These are phyloP conservation scores for Talaromyces sp. DNA, from an alignment of 2,329 filamentous ascomycete species.

Conservation along the genomic window DNA sequence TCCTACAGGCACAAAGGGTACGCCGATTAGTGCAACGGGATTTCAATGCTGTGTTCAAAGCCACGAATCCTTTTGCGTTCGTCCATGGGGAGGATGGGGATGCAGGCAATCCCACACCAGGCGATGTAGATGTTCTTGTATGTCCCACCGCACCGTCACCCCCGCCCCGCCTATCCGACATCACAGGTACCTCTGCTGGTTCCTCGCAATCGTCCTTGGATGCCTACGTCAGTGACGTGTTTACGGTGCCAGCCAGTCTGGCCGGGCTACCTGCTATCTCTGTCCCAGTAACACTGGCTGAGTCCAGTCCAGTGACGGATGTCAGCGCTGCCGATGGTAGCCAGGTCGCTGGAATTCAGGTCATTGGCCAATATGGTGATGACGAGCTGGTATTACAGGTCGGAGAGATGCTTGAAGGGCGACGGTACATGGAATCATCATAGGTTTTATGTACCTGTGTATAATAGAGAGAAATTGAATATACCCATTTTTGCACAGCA, in stretches of 20 bases:
- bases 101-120: conserved; percentile 3
- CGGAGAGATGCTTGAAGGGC: conserved; percentile 39
- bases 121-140: conserved; percentile 76
- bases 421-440: conserved; percentile 25
- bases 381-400: conserved; percentile 46
- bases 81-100: conserved; percentile 6
- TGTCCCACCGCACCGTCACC: conserved; percentile 82
- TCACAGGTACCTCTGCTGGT: conserved; percentile 42
- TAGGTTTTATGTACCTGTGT: neutral
- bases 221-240: conserved; percentile 88
- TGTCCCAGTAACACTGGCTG: conserved; percentile 63
- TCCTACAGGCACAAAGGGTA: conserved; percentile 88
- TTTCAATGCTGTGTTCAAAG: conserved; percentile 77
- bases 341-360: conserved; percentile 45
- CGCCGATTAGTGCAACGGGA: conserved; percentile 81
- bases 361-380: conserved; percentile 53
- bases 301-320: conserved; percentile 5
- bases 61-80: conserved; percentile 67
- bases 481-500: neutral
- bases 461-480: neutral
- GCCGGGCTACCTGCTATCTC: conserved; percentile 89
- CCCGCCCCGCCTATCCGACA: conserved; percentile 65
- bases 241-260: conserved; percentile 91
- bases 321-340: conserved; percentile 14
- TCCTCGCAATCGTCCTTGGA: conserved; percentile 57